Evolutionary conservation across 257 asterid species (phyloP).

Genomic region (Lithospermum erythrorhizon): DNA sequence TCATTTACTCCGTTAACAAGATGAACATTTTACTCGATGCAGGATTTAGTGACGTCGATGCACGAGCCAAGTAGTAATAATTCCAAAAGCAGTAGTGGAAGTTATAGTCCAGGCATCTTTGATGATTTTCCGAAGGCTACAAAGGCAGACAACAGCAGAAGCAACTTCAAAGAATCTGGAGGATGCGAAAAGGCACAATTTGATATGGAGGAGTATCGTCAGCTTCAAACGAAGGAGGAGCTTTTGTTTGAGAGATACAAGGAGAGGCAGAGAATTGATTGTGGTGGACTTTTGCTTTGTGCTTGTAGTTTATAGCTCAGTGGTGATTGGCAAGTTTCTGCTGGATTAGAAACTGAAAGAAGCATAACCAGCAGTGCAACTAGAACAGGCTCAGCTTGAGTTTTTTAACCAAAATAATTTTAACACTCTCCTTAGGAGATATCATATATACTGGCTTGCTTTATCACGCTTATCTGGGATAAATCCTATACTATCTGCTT

Average conservation of each 20-base stretch:
- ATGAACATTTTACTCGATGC: constrained; percentile 2
- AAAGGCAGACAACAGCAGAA: constrained; percentile 11
- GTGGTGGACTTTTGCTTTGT: constrained; percentile 65
- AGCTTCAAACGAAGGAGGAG: constrained; percentile 33
- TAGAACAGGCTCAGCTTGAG: neutral
- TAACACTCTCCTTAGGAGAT: too few relatives aligned
- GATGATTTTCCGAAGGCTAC: constrained; percentile 7
- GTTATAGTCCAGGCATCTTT: constrained; percentile 45
- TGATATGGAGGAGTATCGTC: constrained; percentile 52
- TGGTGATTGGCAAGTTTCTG: neutral
- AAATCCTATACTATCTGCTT: too few relatives aligned
- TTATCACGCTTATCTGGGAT: too few relatives aligned
- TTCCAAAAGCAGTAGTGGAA: constrained; percentile 58
- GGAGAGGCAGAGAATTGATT: constrained; percentile 43
- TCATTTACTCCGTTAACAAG: neutral
- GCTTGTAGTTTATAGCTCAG: neutral
- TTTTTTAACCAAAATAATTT: neutral
- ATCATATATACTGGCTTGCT: too few relatives aligned
- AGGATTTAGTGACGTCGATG: constrained; percentile 22
- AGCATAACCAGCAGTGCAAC: neutral
- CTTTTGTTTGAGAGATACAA: constrained; percentile 52
- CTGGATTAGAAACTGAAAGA: neutral
- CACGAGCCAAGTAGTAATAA: constrained; percentile 23
- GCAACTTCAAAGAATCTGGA: constrained; percentile 10
- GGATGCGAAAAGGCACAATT: constrained; percentile 19